Conservation (phyloP, 2,329 filamentous ascomycete genomes). For the Cryphonectria japonica region DNA sequence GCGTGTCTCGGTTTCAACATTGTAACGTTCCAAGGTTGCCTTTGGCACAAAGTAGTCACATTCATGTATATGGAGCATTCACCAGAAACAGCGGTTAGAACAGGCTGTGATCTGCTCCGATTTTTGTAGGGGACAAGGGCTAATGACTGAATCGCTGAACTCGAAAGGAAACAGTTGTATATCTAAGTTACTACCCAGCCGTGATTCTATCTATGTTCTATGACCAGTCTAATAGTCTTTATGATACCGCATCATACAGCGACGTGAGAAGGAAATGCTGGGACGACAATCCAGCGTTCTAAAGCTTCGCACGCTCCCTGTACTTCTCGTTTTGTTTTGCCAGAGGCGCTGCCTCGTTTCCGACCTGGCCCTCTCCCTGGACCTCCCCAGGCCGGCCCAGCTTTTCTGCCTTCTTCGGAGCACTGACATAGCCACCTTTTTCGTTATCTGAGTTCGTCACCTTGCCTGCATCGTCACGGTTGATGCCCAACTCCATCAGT, state of each 20-base stretch:
- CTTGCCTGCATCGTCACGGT: slow-evolving; percentile 54
- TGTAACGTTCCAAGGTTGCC: not conserved
- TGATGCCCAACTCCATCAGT: slow-evolving; percentile 63
- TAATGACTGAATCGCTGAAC: not conserved
- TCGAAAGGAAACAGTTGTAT: not conserved
- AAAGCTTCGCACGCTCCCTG: slow-evolving; percentile 45
- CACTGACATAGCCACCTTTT: slow-evolving; percentile 45
- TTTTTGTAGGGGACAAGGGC: not conserved
- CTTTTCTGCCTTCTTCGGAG: slow-evolving; percentile 38
- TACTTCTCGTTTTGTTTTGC: slow-evolving; percentile 43
- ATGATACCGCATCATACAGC: not conserved
- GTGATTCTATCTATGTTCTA: slow-evolving; percentile 1
- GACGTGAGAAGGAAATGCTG: not conserved
- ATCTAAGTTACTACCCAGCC: not conserved
- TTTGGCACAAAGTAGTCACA: no score
- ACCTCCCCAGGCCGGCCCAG: slow-evolving; percentile 39
- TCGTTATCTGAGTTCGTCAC: slow-evolving; percentile 61
- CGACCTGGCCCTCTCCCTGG: slow-evolving; percentile 36
- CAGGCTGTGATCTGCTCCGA: not conserved
- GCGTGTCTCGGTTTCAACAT: not conserved
- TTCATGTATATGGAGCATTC: no score
- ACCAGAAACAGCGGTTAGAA: not conserved
- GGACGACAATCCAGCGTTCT: slow-evolving; percentile 16
- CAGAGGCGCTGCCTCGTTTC: slow-evolving; percentile 46
- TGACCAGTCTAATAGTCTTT: slow-evolving; percentile 10